Percentiles rank a stretch among this genome's conserved stretches.
Conservation (phyloP, 176 grass and related monocot genomes). For the Zoysia pacifica region DNA sequence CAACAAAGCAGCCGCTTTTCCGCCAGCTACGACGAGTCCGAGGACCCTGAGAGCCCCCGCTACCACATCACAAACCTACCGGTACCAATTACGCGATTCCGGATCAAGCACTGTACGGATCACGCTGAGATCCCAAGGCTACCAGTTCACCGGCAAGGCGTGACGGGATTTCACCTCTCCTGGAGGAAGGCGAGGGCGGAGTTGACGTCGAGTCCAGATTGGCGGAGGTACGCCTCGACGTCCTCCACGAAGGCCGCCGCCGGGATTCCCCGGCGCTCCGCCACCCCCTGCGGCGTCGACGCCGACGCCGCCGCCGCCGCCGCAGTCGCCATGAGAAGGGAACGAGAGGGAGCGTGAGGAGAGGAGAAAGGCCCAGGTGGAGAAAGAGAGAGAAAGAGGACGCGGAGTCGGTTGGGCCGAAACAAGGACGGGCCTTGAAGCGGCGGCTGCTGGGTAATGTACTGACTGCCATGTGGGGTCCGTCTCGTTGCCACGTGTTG, state of each 20-base stretch:
- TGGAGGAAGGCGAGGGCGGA: conserved; percentile 93
- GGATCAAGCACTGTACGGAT: not conserved
- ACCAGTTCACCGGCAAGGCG: not conserved
- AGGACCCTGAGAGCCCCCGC: not conserved
- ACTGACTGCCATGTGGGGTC: not conserved
- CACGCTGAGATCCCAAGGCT: not conserved
- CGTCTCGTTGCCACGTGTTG: too few species aligned
- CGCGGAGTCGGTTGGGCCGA: not conserved
- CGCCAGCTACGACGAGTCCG: not conserved
- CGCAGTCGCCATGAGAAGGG: conserved; percentile 56
- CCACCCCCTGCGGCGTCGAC: conserved; percentile 38
- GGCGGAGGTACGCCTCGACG: conserved; percentile 80
- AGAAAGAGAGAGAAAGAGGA: not conserved
- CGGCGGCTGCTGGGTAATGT: not conserved
- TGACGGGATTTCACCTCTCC: conserved; percentile 50
- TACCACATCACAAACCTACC: not conserved
- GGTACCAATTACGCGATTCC: not conserved
- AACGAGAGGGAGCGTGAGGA: not conserved
- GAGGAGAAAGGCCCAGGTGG: not conserved
- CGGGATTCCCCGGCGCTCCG: conserved; percentile 78
- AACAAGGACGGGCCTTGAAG: not conserved
- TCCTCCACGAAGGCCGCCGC: conserved; percentile 92
- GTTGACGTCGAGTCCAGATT: conserved; percentile 87
- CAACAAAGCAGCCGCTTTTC: not conserved
- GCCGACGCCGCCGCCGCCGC: conserved; percentile 34